Percentiles rank a stretch among this genome's conserved stretches.
These are phyloP conservation scores for Drechmeria coniospora DNA, from an alignment of 2,329 filamentous ascomycete species.

Conservation along the genomic window DNA sequence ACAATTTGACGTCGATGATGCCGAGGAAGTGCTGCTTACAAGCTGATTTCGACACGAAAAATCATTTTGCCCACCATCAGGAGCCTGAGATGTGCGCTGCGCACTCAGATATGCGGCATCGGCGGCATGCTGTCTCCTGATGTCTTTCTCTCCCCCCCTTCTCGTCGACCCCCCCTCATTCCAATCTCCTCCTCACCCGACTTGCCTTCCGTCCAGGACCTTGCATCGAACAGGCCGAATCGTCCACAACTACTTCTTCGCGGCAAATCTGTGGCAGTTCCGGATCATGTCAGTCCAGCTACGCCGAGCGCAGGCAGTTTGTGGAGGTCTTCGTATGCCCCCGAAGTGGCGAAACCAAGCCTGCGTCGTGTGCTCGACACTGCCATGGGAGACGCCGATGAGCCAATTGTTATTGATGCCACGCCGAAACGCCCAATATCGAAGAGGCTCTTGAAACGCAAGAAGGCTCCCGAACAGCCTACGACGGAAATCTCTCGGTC, in stretches of 20 bases:
- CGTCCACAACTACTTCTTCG: slow-evolving; percentile 19
- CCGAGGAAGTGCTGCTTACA: no score
- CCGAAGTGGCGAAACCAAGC: background rate
- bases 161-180: slow-evolving; percentile 16
- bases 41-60: slow-evolving; percentile 2
- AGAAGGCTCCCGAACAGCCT: no score
- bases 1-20: background rate
- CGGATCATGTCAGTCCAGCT: slow-evolving; percentile 17
- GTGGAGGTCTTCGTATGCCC: slow-evolving; percentile 16
- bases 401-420: slow-evolving; percentile 10
- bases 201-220: slow-evolving; percentile 35
- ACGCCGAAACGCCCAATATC: no score
- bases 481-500: slow-evolving; percentile 2
- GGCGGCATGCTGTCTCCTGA: slow-evolving; percentile 19
- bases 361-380: no score
- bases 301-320: slow-evolving; percentile 28
- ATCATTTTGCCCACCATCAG: slow-evolving; percentile 15
- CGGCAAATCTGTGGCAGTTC: slow-evolving; percentile 20
- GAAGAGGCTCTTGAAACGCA: no score
- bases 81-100: slow-evolving; percentile 29
- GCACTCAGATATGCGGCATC: slow-evolving; percentile 18
- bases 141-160: slow-evolving; percentile 15
- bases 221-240: slow-evolving; percentile 23
- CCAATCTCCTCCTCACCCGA: slow-evolving; percentile 35
- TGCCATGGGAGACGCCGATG: slow-evolving; percentile 4